These are phyloP conservation scores for Pichia terricola DNA, from an alignment of 1,139 yeast species.

Conservation along the genomic window DNA sequence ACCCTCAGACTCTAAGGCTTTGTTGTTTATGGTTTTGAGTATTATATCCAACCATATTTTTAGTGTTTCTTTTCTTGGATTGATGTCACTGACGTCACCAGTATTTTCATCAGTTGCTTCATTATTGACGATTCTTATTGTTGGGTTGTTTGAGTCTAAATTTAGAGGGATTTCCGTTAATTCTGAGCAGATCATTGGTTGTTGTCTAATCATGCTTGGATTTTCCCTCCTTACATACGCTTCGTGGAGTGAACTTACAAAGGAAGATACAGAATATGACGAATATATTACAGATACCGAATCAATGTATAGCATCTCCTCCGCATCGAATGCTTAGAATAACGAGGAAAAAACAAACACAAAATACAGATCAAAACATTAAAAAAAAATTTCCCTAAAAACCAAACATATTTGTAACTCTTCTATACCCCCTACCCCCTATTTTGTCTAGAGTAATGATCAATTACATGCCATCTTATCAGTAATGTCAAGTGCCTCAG, in stretches of 20 bases:
- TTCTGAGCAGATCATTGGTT: constrained; percentile 44
- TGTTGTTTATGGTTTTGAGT: constrained; percentile 41
- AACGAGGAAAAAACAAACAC: not conserved
- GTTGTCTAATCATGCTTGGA: constrained; percentile 52
- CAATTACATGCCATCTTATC: no score
- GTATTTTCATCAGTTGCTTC: constrained; percentile 80
- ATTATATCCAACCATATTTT: constrained; percentile 56
- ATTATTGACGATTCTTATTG: constrained; percentile 65
- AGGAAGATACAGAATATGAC: constrained; percentile 48
- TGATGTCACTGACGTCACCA: constrained; percentile 81
- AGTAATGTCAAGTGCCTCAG: no score
- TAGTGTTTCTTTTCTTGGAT: constrained; percentile 62
- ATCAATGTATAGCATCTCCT: constrained; percentile 11
- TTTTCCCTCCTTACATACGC: constrained; percentile 62
- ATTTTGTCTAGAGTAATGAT: no score
- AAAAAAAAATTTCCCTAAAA: no score
- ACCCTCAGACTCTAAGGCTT: constrained; percentile 35
- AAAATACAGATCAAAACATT: no score
- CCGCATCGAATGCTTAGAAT: not conserved
- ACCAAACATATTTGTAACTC: no score
- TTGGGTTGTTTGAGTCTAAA: constrained; percentile 70
- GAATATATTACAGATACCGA: constrained; percentile 24
- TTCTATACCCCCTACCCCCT: no score
- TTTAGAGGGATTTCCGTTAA: constrained; percentile 51
- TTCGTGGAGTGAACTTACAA: constrained; percentile 65